Evolutionary conservation across 164 flowering plant species (phyloP), one percentile per base, ranked within the genome.

Genomic region (Warburgia ugandensis): DNA sequence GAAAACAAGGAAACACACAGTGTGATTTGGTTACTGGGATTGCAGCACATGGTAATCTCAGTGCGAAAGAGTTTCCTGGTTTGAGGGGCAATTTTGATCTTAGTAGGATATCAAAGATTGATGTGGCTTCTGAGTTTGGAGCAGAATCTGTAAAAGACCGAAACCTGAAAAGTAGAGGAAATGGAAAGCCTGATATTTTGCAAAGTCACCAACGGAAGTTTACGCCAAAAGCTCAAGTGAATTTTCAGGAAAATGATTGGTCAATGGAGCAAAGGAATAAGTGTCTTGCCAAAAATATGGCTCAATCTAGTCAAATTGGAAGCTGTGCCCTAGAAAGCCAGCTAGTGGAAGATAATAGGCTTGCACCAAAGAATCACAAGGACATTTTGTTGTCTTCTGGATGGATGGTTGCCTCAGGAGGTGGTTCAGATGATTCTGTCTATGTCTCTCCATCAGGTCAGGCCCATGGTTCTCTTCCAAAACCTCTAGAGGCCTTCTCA

Each of bases 381-480:
- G 52, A 38, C 26, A 30, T 32, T 37, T 37, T 54, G 32, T 41
- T 46, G 38, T 16, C 54, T 11, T 29, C 55, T 36, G 68, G 68
- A 43, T 64, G 68, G 68, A 42, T 6, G 37, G n/a, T n/a, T n/a
- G 44, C 30, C 14, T 16, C 52, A 38, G 42, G 2, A 12, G 35
- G 32, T 35, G 48, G 57, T 28, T 20, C 3, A 0, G 4, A 25
- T 29, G 46, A 38, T 12, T 26, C 54, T 13, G 10, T 32, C 7
- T 58, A 58, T 58, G 39, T 64, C 27, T 58, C 63, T 39, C 68
- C 63, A 33, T 52, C 55, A 0, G 68, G 68, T 51, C 33, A 54
- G 40, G 30, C 51, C 32, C 53, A 47, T 35, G 27, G 44, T 27
- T 58, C 68, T 17, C 63, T 64, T 20, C 40, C 39, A 9, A 33